phyloP scores from a whole-genome alignment of 257 asterid genomes.

The Petunia axillaris region DNA sequence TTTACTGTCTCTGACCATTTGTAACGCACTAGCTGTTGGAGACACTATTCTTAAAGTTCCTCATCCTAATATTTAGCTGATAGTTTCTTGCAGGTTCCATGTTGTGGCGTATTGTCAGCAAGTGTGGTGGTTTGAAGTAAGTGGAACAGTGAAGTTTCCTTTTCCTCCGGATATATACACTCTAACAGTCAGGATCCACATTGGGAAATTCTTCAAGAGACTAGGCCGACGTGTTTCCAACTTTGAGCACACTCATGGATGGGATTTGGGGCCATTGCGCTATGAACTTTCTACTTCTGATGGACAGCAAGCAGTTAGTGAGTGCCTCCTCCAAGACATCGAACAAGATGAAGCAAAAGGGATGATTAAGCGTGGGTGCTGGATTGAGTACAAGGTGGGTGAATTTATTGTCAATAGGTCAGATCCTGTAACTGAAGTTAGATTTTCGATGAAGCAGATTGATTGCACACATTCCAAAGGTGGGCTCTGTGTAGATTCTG shows the following conservation, averaged over 20 bases:
- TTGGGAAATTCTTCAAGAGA: constrained; percentile 77
- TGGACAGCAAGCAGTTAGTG: constrained; percentile 78
- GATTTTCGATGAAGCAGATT: constrained; percentile 90
- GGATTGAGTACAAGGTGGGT: constrained; percentile 94
- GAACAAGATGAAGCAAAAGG: constrained; percentile 58
- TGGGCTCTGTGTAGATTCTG: constrained; percentile 88
- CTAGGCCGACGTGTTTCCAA: constrained; percentile 81
- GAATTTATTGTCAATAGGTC: constrained; percentile 68
- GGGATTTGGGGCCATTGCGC: constrained; percentile 84
- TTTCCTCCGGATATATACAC: constrained; percentile 86
- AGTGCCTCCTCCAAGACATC: constrained; percentile 68
- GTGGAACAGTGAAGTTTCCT: constrained; percentile 76
- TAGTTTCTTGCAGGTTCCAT: constrained; percentile 63
- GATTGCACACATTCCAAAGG: constrained; percentile 99
- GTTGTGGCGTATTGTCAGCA: constrained; percentile 90
- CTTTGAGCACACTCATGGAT: constrained; percentile 90
- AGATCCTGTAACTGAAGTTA: constrained; percentile 69
- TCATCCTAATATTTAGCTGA: neutral
- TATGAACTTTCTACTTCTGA: constrained; percentile 81
- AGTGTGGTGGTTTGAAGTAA: constrained; percentile 98
- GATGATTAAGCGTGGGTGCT: constrained; percentile 77
- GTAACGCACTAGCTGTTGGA: neutral
- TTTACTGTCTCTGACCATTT: neutral
- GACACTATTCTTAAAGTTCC: neutral
- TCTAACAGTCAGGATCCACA: constrained; percentile 77